Evolutionary conservation across 495 filamentous ascomycete genomes (phyloP).

Genomic region (Aspergillus heteromorphus): DNA sequence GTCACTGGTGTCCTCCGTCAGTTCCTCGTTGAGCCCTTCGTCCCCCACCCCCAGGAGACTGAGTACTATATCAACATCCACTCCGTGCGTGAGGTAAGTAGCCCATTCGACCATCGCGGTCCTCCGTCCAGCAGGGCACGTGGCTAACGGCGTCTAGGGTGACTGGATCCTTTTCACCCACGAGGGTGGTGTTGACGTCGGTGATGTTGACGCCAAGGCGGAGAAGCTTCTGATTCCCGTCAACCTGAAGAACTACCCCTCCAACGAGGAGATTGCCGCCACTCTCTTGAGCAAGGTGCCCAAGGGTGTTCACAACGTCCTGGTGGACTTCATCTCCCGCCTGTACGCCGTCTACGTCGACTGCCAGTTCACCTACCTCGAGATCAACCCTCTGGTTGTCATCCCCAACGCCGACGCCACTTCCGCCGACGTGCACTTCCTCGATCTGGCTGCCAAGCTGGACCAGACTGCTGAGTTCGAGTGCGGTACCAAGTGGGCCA

Average conservation of each 20-base stretch:
- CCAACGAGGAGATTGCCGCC: conserved; percentile 85
- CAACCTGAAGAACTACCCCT: conserved; percentile 89
- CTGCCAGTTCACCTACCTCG: conserved; percentile 99
- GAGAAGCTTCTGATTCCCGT: conserved; percentile 98
- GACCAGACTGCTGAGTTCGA: conserved; percentile 99
- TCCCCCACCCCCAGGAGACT: conserved; percentile 85
- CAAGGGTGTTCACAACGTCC: conserved; percentile 91
- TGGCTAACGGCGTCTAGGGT: conserved; percentile 52
- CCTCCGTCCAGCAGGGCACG: background rate
- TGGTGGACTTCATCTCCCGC: conserved; percentile 94
- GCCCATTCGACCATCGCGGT: background rate
- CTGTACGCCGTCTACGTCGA: conserved; percentile 98
- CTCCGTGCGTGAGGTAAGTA: conserved; percentile 80
- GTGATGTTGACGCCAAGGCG: conserved; percentile 97
- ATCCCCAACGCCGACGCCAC: conserved; percentile 90
- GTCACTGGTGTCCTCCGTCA: conserved; percentile 81
- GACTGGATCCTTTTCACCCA: conserved; percentile 99
- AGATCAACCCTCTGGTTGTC: conserved; percentile 98
- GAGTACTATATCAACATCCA: conserved; percentile 99
- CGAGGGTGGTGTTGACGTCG: conserved; percentile 98
- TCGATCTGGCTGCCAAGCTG: conserved; percentile 96
- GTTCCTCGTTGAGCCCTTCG: conserved; percentile 98
- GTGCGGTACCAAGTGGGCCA: conserved; percentile 97
- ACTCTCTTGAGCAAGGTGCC: conserved; percentile 88
- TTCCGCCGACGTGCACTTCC: conserved; percentile 93